Evolutionary conservation across 1,284 basidiomycete genomes (phyloP), one percentile per base, ranked within the genome.

Genomic region (Sparassis latifolia): DNA sequence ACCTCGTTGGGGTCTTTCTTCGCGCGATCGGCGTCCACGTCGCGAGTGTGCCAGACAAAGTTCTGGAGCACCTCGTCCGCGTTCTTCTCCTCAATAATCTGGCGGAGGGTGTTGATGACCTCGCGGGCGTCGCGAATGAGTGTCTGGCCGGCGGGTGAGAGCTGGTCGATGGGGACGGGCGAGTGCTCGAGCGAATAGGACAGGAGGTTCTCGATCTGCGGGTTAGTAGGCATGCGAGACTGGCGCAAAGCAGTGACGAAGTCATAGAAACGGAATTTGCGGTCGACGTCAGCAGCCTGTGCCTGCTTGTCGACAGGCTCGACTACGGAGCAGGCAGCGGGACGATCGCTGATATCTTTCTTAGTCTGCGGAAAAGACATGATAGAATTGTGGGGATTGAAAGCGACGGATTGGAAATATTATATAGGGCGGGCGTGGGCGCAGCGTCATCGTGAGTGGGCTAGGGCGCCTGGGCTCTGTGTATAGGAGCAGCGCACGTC

Each of bases 11-110:
- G 65, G 51, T 72, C 67, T 53, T 71, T 73, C 66, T 76, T 76
- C 28, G 66, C 70, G 48, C 65, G 55, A 30, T 71, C 66, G 33
- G 68, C 52, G 57, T 82, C 78, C 32, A 82, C 71, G 49, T 79
- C 76, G 49, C 79, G 74, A 0, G 89, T 89, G 58, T 83, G 76
- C 82, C 82, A 93, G 44, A 92, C 67, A 56, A 93, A 93, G 58
- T 88, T 84, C 67, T 95, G 93, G 66, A 96, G 77, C 42, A 95
- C 75, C 71, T 96, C 92, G 62, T 94, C 93, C 29, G 76, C 72
- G 69, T 97, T 97, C 79, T 96, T 95, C 62, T 86, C 76, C 44
- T 72, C 62, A n/a, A 95, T 79, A 54, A 92, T 82, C 33, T 74
- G 61, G 33, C 84, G 79, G 1, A 81, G 71, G 2, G 88, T 89